Conservation (phyloP, 163 green algal species). For the Chloromonas sp. region DNA sequence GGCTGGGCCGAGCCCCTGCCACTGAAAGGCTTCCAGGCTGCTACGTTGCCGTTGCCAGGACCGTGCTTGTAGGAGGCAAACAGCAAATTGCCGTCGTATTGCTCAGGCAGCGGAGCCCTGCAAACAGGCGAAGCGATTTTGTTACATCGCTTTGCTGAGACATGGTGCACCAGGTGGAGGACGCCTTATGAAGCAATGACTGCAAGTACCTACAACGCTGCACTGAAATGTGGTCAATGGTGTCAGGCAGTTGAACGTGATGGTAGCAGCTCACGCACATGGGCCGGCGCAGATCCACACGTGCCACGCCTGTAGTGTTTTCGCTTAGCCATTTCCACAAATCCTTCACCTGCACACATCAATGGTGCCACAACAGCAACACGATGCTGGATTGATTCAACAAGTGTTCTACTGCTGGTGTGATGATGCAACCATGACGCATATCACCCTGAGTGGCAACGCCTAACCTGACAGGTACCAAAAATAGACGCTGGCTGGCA, state of each 20-base stretch:
- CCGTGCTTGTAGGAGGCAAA: constrained; percentile 17
- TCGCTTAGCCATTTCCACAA: constrained; percentile 31
- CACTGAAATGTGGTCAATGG: too few species aligned
- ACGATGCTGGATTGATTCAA: not conserved
- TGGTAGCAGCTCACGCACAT: constrained; percentile 30
- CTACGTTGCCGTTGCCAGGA: too few species aligned
- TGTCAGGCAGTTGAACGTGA: not conserved
- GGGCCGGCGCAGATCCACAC: constrained; percentile 43
- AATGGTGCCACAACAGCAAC: not conserved
- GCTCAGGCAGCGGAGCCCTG: constrained; percentile 34
- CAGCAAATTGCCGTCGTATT: constrained; percentile 45
- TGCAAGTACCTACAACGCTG: too few species aligned
- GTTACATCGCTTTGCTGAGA: not conserved
- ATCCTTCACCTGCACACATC: constrained; percentile 27
- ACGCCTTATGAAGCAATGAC: too few species aligned
- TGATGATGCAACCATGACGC: not conserved
- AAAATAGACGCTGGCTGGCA: not conserved
- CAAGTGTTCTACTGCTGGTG: not conserved
- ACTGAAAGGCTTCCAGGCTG: not conserved
- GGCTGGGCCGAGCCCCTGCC: not conserved
- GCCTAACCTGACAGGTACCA: not conserved
- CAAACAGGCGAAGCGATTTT: not conserved
- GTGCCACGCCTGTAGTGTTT: constrained; percentile 38
- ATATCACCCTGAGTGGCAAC: not conserved
- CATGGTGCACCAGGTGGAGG: not conserved